Evolutionary conservation across 176 grass and related monocot species (phyloP).

Genomic region (Dactylis glomerata): DNA sequence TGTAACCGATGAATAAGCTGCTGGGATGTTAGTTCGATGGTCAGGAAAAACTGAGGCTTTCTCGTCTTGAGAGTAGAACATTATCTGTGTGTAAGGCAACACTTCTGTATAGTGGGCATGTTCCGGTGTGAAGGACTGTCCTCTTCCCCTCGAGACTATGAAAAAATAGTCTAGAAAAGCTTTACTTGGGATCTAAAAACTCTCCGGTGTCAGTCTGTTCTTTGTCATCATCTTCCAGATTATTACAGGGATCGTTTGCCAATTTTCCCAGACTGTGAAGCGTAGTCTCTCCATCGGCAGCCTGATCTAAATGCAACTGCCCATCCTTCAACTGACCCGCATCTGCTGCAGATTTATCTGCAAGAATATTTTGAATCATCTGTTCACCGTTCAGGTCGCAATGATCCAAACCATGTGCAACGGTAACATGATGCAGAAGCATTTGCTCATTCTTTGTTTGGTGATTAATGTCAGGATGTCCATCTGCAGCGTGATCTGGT

Average conservation of each 20-base stretch:
- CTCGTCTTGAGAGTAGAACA: conserved; percentile 32
- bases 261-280: conserved; percentile 1
- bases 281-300: not conserved
- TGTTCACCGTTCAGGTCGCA: conserved; percentile 20
- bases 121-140: conserved; percentile 23
- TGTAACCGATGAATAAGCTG: not conserved
- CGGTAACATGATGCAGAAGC: conserved; percentile 14
- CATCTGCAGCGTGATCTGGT: conserved; percentile 2
- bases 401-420: conserved; percentile 1
- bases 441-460: conserved; percentile 6
- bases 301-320: conserved; percentile 22
- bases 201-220: conserved; percentile 31
- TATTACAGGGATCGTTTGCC: conserved; percentile 36
- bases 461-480: not conserved
- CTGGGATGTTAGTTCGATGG: conserved; percentile 23
- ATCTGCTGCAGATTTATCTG: not conserved
- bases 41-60: conserved; percentile 27
- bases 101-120: conserved; percentile 38
- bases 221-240: conserved; percentile 41
- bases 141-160: not conserved
- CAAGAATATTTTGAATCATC: not conserved
- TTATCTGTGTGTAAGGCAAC: conserved; percentile 13
- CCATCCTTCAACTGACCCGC: conserved; percentile 14
- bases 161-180: conserved; percentile 7
- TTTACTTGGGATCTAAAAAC: conserved; percentile 45